Base-by-base conservation (phyloP, 1,284 basidiomycete species). In the Ustanciosporium gigantosporum region DNA sequence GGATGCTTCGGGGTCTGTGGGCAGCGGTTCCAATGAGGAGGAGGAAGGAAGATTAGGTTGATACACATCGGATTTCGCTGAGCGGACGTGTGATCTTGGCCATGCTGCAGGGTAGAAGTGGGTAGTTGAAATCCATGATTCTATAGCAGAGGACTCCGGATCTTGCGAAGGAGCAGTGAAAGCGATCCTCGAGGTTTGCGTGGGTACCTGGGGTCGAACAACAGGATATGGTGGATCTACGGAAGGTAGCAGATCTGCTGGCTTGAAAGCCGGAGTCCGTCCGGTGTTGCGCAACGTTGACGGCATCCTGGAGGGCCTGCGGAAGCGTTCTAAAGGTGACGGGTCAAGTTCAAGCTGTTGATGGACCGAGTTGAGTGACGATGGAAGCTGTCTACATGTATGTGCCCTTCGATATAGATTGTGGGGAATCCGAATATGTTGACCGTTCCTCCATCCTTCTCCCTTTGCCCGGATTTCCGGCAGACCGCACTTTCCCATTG, bases 51-150 rank as follows among this genome's bases (percentile, higher is more conserved):
- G 38, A 21, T 44, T 39, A 20, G 66, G 52, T 38, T 46, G 36
- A 56, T 66, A 35, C 22, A 27, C 44, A 57, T 49, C 55, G 22
- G 49, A 50, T 62, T 46, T 37, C 27, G 62, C 57, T 8, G 62
- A 66, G 5, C 46, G 44, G 2, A 27, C 60, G 46, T 51, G 57
- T 13, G 81, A 81, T 9, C 88, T 82, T 3, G 88, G 84, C 68
- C 84, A 84, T 0, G 87, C 85, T 5, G 87, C 85, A 0, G 88
- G 88, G n/a, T 89, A 77, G 25, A 90, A 73, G 68, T 91, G 89
- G 0, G 87, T 87, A 1, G 83, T 83, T 4, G 82, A 70, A 14
- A 67, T 76, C 71, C 81, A 86, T 11, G 70, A 21, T 42, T 48
- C 44, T 78, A 62, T 19, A 51, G 41, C 16, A 46, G 59, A 21